Base-by-base conservation (phyloP, 768 basidiomycete species). In the Lactarius vividus region DNA sequence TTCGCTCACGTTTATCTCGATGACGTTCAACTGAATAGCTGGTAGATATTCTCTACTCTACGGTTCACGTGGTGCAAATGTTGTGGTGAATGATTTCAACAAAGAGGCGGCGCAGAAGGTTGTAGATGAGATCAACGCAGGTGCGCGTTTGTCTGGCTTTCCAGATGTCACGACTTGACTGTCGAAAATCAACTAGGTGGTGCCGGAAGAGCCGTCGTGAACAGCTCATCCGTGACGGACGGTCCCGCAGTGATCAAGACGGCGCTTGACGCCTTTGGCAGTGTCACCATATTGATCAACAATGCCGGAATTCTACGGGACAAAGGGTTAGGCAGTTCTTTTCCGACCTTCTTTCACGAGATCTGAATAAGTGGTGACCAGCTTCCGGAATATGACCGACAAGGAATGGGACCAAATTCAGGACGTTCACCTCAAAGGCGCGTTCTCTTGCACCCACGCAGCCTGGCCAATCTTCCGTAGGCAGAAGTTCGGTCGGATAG, bases 351-450 rank as follows among this genome's bases (percentile, higher is more conserved):
- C 59, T 55, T 55, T 23, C 23, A 33, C 44, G 18, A 4, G 10
- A 26, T 49, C 61, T 68, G 31, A 63, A 53, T 15, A 29, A 8
- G 13, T 39, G 42, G 18, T 23, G 20, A 31, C 23, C 69, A 94
- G 92, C 23, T 95, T 99, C 83, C 96, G 93, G 83, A 97, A 95
- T 77, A 97, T 99, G 94, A 81, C 92, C 0, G 96, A 98, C 76
- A 84, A 88, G 73, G 96, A 98, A 72, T 96, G 91, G 84, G 95
- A 97, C 71, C 86, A 92, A 67, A 83, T 98, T 61, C 84, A 86
- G 59, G 85, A 89, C 28, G 95, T 98, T 16, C 97, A 98, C 73
- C 77, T 99, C 69, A 98, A 96, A 78, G 96, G 95, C 49, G 89
- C 96, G 0, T 98, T 87, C 76, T 80, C 93, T 8, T 95, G 93